Base-by-base conservation (phyloP, 164 flowering plant genomes). In the Nelumbo lutea region DNA sequence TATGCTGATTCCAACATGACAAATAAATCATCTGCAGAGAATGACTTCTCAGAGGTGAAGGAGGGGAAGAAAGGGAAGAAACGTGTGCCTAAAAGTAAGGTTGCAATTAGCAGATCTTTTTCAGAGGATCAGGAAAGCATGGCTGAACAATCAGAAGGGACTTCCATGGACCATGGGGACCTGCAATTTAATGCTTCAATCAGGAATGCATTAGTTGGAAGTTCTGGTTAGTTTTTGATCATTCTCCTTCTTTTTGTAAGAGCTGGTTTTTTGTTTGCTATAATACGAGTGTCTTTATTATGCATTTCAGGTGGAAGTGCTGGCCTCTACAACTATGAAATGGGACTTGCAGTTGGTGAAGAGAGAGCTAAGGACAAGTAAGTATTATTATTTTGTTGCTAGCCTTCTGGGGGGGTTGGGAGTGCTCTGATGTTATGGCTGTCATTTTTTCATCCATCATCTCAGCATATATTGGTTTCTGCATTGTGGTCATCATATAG, bases 191-290 rank as follows among this genome's bases (percentile, higher is more conserved):
- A 76, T 71, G 55, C 80, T 59, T 76, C 82, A 42, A 73, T 73
- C 66, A 82, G 84, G 77, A 87, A 82, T 61, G 57, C 73, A 66
- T 83, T 86, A 11, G 68, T 69, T 53, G 77, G 83, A 39, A 63
- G 56, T 77, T 14, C 80, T 66, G 82, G 88, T 85, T 77, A 69
- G 42, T 51, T 39, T 51, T 15, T 51, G 59, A n/a, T 58, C 8
- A 6, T 15, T 66, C 43, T 42, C 11, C 42, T 59, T 39, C 43
- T 40, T 50, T 47, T 3, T 40, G 13, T 11, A 42, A 50, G 66
- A 15, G 14, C 42, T 7, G 38, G 61, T 42, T 46, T 59, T 44
- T 66, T 10, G 59, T 8, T 43, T 11, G 5, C 39, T 27, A 27
- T 4, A 11, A 5, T 15, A n/a, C 2, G 9, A 9, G 38, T 27